phyloP scores from a whole-genome alignment of 2,329 filamentous ascomycete genomes.

The Trichophyton mentagrophytes region DNA sequence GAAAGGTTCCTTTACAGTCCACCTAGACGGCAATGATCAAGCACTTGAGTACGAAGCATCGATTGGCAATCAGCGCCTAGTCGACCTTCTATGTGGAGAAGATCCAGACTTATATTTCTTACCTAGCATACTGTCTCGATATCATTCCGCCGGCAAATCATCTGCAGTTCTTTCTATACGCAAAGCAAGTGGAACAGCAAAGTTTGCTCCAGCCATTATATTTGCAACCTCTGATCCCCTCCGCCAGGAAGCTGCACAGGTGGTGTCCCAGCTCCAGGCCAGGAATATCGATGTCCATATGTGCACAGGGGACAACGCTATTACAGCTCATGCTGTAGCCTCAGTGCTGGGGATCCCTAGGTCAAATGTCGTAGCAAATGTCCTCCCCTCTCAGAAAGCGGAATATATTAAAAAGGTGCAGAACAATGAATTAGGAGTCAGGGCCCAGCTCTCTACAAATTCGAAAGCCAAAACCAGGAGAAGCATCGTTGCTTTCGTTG shows the following conservation, averaged over 20 bases:
- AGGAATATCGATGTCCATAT: slow-evolving; percentile 70
- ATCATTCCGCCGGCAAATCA: slow-evolving; percentile 32
- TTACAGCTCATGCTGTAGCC: slow-evolving; percentile 71
- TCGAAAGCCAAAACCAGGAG: not conserved
- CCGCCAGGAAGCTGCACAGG: slow-evolving; percentile 54
- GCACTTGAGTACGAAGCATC: slow-evolving; percentile 34
- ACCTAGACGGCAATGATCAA: slow-evolving; percentile 12
- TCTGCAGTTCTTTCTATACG: slow-evolving; percentile 34
- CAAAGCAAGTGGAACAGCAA: slow-evolving; percentile 7
- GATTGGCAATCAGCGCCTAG: slow-evolving; percentile 46
- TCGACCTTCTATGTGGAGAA: slow-evolving; percentile 22
- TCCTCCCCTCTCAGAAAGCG: slow-evolving; percentile 69
- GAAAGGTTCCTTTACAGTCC: slow-evolving; percentile 35
- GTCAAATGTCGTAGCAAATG: slow-evolving; percentile 69
- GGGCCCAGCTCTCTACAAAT: slow-evolving; percentile 15
- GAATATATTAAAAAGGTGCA: slow-evolving; percentile 42
- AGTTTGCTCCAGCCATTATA: slow-evolving; percentile 45
- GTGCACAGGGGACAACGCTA: slow-evolving; percentile 82
- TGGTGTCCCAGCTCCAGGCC: slow-evolving; percentile 52
- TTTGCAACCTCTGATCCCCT: slow-evolving; percentile 73
- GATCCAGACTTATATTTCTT: slow-evolving; percentile 24
- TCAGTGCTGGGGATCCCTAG: slow-evolving; percentile 58
- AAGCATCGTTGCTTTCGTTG: slow-evolving; percentile 63
- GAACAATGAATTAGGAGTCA: slow-evolving; percentile 16
- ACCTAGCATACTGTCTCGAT: slow-evolving; percentile 24